A percentile compares a stretch with the other conserved stretches of the same genome.
phyloP scores from a whole-genome alignment of 495 filamentous ascomycete species.

The Halenospora varia region DNA sequence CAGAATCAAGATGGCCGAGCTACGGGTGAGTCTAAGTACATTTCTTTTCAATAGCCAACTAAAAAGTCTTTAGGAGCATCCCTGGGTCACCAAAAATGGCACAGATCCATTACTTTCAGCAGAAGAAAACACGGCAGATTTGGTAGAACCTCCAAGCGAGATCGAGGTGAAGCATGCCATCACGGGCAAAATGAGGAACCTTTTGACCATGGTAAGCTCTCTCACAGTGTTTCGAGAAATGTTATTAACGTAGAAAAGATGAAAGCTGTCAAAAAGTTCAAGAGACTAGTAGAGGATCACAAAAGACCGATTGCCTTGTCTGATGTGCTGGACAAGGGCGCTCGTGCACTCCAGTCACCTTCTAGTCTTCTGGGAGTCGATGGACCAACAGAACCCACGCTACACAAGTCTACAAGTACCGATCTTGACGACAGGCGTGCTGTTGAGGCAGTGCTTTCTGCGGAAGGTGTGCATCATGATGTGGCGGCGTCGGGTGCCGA shows the following conservation, averaged over 20 bases:
- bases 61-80: conserved; percentile 61
- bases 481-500: neutral
- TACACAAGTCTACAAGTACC: conserved; percentile 40
- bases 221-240: too few relatives aligned
- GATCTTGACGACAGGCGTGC: conserved; percentile 47
- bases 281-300: conserved; percentile 45
- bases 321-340: conserved; percentile 52
- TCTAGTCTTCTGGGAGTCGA: neutral
- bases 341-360: conserved; percentile 54
- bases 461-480: conserved; percentile 43
- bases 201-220: conserved; percentile 73
- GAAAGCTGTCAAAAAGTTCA: conserved; percentile 89
- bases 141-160: conserved; percentile 76
- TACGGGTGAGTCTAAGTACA: conserved; percentile 58
- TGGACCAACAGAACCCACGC: conserved; percentile 42
- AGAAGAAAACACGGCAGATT: conserved; percentile 81
- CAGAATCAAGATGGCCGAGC: conserved; percentile 73
- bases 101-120: conserved; percentile 73
- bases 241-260: too few relatives aligned
- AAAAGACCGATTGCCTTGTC: conserved; percentile 47
- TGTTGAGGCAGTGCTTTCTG: conserved; percentile 43
- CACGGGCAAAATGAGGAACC: conserved; percentile 76
- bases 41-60: conserved; percentile 2
- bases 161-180: conserved; percentile 90
- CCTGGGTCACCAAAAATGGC: conserved; percentile 87